A percentile compares a stretch with the other conserved stretches of the same genome.
Conservation (phyloP, 495 filamentous ascomycete species). For the Chaetomidium leptoderma region DNA sequence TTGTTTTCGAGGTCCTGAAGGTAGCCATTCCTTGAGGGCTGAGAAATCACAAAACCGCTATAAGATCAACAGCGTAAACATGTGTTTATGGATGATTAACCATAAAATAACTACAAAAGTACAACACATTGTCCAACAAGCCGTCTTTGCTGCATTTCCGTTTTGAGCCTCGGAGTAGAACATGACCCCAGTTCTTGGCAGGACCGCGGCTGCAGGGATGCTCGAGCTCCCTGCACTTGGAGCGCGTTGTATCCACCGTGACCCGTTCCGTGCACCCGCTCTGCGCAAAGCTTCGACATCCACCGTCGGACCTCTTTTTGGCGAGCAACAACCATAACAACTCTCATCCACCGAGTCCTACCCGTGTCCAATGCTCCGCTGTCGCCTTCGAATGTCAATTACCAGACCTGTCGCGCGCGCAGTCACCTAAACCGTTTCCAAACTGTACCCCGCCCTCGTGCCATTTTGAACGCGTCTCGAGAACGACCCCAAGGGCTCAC, state of each 20-base stretch:
- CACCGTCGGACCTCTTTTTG: not conserved
- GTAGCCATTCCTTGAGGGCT: too few relatives aligned
- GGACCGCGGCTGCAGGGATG: not conserved
- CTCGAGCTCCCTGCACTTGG: not conserved
- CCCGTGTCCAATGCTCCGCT: not conserved
- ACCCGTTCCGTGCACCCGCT: not conserved
- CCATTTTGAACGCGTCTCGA: constrained; percentile 15
- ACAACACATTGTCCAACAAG: too few relatives aligned
- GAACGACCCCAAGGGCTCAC: not conserved
- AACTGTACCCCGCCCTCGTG: constrained; percentile 17
- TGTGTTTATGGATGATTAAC: too few relatives aligned
- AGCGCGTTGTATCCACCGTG: constrained; percentile 8
- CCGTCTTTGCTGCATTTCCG: not conserved
- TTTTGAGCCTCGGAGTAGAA: not conserved
- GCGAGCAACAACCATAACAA: not conserved
- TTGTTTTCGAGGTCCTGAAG: too few relatives aligned
- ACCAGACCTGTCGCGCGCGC: not conserved
- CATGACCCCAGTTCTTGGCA: constrained; percentile 7
- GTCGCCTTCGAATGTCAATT: not conserved
- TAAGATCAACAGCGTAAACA: too few relatives aligned
- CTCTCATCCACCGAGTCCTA: not conserved
- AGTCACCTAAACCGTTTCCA: not conserved
- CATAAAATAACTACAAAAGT: too few relatives aligned
- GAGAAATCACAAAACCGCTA: too few relatives aligned
- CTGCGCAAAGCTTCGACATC: not conserved